A percentile compares a stretch with the other conserved stretches of the same genome.
These are phyloP conservation scores for Brassica incana DNA, from an alignment of 345 rosid species.

Conservation along the genomic window DNA sequence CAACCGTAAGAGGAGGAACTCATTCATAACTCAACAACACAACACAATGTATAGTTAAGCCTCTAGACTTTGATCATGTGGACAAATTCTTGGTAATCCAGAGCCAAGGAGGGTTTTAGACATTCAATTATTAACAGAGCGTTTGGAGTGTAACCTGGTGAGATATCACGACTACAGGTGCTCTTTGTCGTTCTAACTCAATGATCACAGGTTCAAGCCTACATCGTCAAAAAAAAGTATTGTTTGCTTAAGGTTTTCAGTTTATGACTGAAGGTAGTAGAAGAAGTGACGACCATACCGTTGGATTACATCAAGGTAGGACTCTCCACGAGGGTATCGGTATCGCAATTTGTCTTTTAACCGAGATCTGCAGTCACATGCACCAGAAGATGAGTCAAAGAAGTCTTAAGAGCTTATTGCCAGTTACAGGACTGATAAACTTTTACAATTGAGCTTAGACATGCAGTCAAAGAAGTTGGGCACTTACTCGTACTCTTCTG, in stretches of 20 bases:
- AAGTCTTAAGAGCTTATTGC: constrained; percentile 14
- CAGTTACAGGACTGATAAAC: not conserved
- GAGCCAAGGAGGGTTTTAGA: not conserved
- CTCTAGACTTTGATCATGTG: constrained; percentile 6
- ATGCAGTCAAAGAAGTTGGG: not conserved
- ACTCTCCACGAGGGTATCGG: constrained; percentile 98
- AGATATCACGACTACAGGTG: constrained; percentile 95
- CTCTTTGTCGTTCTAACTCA: constrained; percentile 97
- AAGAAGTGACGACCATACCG: constrained; percentile 48
- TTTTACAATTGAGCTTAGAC: not conserved
- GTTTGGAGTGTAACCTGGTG: constrained; percentile 74
- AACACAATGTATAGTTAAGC: not conserved
- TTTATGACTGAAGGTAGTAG: not conserved
- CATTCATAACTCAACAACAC: not conserved
- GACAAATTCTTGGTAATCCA: not conserved
- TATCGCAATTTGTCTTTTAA: constrained; percentile 89
- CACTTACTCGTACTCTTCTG: constrained; percentile 91
- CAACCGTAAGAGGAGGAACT: constrained; percentile 5
- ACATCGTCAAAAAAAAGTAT: constrained; percentile 34
- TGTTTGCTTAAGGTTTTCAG: constrained; percentile 6
- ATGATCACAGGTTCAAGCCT: constrained; percentile 99
- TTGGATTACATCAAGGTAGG: constrained; percentile 98
- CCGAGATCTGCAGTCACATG: constrained; percentile 58
- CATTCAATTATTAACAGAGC: not conserved
- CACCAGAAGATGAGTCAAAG: constrained; percentile 25